Evolutionary conservation across 352 stramenopile species (phyloP), one percentile per base, ranked within the genome.

Genomic region (Pythium pectinolyticum): DNA sequence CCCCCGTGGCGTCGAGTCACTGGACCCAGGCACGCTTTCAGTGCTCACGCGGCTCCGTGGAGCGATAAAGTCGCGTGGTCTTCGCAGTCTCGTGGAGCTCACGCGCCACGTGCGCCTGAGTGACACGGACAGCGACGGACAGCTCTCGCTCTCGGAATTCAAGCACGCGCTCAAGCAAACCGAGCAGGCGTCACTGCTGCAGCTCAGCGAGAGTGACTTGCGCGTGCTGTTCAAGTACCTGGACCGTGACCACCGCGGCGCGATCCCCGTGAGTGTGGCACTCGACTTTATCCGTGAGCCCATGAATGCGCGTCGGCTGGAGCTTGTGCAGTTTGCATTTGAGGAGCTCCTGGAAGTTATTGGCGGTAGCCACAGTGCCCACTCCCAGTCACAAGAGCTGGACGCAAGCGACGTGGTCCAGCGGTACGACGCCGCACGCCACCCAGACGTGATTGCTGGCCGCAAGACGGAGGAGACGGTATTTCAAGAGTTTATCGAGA

Each of bases 211-310:
- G 35, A 79, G 78, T 9, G 83, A 94, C 56, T 43, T 92, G 46
- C 82, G 86, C 17, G 75, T 88, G 10, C 57, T 95, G 22, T 95
- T 96, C 64, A 73, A 68, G 9, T 72, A 81, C 69, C 79, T 97
- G 53, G 91, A 97, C 65, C 40, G 48, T n/a, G 80, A 96, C 57
- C 67, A 84, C 35, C 82, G 71, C 22, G 89, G 88, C 5, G 45
- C 48, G 17, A 82, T 98, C 52, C 70, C 80, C 25, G 71, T 96
- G 43, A 70, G 89, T 41, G 80, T 91, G 27, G 93, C 94, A 31
- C 68, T 98, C 30, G 76, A 92, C 61, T 77, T 90, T 11, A 76
- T 98, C 11, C 78, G 88, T 20, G 84, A 84, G n/a, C 83, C 83
- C 6, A 84, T 98, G 72, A 92, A 78, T 56, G 35, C 77, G 24